Percentiles rank a stretch among this genome's conserved stretches.
Evolutionary conservation across 208 protist genomes (phyloP).

Genomic region (Sergeia podlipaevii): DNA sequence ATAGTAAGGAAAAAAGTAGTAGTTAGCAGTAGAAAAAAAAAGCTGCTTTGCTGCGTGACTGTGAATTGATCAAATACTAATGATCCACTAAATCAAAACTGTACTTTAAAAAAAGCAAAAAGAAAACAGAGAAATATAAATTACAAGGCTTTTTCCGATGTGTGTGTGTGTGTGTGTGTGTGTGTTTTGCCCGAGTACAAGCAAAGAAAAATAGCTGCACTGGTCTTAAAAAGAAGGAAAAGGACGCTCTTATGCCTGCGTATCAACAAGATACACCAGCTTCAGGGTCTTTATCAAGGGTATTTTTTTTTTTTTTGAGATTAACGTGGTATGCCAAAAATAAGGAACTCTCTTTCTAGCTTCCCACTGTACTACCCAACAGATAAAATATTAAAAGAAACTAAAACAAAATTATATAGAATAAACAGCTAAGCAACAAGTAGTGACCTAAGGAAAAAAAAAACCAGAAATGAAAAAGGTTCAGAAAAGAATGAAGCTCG

Average conservation of each 20-base stretch:
- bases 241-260: not conserved
- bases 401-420: no score
- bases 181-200: slow-evolving; percentile 8
- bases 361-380: no score
- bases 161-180: not conserved
- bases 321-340: no score
- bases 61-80: not conserved
- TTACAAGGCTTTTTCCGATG: not conserved
- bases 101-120: slow-evolving; percentile 1
- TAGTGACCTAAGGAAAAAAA: no score
- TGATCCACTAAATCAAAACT: no score
- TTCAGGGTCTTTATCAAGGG: no score
- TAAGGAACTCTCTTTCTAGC: no score
- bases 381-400: no score
- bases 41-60: not conserved
- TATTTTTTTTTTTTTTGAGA: no score
- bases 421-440: no score
- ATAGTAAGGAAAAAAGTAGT: slow-evolving; percentile 6
- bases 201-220: slow-evolving; percentile 13
- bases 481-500: no score
- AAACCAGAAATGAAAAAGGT: no score
- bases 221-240: not conserved
- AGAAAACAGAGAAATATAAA: slow-evolving; percentile 8
- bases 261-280: not conserved
- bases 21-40: slow-evolving; percentile 9